phyloP scores from a whole-genome alignment of 139 green algal species.

The Mesotaenium endlicherianum region DNA sequence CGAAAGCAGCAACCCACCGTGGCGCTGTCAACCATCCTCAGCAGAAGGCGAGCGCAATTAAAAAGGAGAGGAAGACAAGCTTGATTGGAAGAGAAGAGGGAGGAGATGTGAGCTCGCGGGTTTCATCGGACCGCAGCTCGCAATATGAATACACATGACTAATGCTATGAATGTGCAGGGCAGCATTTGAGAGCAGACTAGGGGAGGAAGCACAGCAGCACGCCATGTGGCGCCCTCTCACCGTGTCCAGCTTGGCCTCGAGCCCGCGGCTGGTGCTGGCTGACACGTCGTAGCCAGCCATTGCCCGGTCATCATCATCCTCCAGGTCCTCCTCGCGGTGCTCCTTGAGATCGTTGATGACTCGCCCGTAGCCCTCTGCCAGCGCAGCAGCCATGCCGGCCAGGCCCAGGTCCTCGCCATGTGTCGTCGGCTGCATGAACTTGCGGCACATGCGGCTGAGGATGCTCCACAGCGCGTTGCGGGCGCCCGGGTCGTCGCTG shows the following conservation, averaged over 20 bases:
- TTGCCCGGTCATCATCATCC: conserved; percentile 4
- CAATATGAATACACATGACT: no score
- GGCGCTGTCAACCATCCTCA: no score
- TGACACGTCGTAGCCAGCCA: not conserved
- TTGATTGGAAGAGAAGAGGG: no score
- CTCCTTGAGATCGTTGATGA: conserved; percentile 11
- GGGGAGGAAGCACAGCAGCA: no score
- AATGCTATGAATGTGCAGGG: no score
- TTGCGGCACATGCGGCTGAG: not conserved
- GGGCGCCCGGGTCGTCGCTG: conserved; percentile 13
- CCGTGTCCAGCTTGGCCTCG: conserved; percentile 4
- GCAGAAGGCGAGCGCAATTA: no score
- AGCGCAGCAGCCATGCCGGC: conserved; percentile 16
- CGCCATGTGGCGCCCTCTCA: no score
- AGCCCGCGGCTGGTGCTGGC: not conserved
- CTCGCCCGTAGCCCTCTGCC: not conserved
- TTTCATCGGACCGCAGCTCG: no score
- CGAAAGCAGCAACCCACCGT: no score
- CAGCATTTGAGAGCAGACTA: no score
- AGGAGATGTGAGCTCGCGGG: no score
- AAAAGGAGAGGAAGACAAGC: no score
- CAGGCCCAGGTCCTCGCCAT: not conserved
- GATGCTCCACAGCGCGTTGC: conserved; percentile 25
- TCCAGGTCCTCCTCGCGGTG: conserved; percentile 14
- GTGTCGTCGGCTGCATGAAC: not conserved